phyloP scores from a whole-genome alignment of 2,329 filamentous ascomycete genomes.

The Ophiobolus disseminans region DNA sequence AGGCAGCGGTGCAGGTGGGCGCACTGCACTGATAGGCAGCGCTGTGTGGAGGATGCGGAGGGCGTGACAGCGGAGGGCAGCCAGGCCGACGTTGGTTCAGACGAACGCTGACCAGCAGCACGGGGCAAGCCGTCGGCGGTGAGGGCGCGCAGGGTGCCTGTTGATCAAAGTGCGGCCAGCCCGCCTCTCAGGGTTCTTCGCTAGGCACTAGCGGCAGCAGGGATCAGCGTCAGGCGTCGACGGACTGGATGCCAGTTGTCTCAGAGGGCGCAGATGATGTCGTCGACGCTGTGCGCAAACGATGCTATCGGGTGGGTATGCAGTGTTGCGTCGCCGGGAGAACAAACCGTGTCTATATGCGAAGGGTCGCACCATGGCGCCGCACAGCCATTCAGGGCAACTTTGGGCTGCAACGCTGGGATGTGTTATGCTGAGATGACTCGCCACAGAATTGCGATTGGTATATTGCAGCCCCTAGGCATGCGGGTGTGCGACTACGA shows the following conservation, averaged over 20 bases:
- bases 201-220: slow-evolving; percentile 29
- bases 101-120: slow-evolving; percentile 33
- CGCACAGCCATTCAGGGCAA: slow-evolving; percentile 20
- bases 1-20: slow-evolving; percentile 43
- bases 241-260: slow-evolving; percentile 37
- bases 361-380: slow-evolving; percentile 7
- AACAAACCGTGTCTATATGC: slow-evolving; percentile 11
- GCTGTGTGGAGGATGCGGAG: slow-evolving; percentile 37
- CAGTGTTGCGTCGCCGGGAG: slow-evolving; percentile 16
- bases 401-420: slow-evolving; percentile 33
- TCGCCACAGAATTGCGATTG: slow-evolving; percentile 27
- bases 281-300: slow-evolving; percentile 13
- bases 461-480: slow-evolving; percentile 24
- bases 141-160: slow-evolving; percentile 34
- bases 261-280: slow-evolving; percentile 29
- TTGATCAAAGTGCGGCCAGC: slow-evolving; percentile 35
- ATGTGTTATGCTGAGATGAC: slow-evolving; percentile 21
- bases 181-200: slow-evolving; percentile 32
- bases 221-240: slow-evolving; percentile 36
- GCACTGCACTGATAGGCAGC: slow-evolving; percentile 30
- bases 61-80: slow-evolving; percentile 37
- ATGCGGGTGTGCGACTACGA: slow-evolving; percentile 22
- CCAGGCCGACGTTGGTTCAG: slow-evolving; percentile 27
- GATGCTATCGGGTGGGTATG: slow-evolving; percentile 4
- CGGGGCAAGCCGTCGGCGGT: slow-evolving; percentile 42